Conservation (phyloP, 306 rosid species). For the Prunus persica region DNA sequence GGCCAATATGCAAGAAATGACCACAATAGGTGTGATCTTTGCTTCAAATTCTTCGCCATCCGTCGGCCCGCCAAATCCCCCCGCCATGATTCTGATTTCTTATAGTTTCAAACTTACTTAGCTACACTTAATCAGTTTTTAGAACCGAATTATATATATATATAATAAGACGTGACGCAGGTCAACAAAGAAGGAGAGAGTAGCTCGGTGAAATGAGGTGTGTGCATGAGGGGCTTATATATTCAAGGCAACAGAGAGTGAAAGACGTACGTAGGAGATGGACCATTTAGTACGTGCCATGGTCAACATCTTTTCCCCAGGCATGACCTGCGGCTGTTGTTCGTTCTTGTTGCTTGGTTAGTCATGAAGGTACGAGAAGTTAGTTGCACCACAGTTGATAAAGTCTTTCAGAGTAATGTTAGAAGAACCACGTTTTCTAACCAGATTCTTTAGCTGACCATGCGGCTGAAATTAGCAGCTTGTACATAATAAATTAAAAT, state of each 20-base stretch:
- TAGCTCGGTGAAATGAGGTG: not conserved
- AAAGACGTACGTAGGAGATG: not conserved
- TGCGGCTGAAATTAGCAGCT: not conserved
- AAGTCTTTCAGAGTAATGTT: not conserved
- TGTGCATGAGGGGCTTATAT: not conserved
- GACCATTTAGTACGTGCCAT: not conserved
- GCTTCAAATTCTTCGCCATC: constrained; percentile 38
- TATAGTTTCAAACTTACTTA: not conserved
- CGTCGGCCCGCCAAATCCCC: constrained; percentile 18
- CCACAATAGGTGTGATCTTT: constrained; percentile 38
- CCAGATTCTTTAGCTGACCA: not conserved
- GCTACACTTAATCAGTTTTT: not conserved
- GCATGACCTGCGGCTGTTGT: not conserved
- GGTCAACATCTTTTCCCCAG: constrained; percentile 9
- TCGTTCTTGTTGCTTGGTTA: constrained; percentile 3
- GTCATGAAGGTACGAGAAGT: constrained; percentile 7
- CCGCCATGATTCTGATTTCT: constrained; percentile 23
- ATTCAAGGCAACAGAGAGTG: not conserved
- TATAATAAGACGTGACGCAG: not conserved
- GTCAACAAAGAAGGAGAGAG: not conserved
- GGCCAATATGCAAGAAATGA: constrained; percentile 51
- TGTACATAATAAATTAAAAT: not conserved
- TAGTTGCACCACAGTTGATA: constrained; percentile 16
- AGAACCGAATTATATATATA: not conserved
- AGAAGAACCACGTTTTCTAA: not conserved